Percentiles rank a stretch among this genome's conserved stretches.
These are phyloP conservation scores for Chrysoporthe puriensis DNA, from an alignment of 2,329 filamentous ascomycete genomes.

Conservation along the genomic window DNA sequence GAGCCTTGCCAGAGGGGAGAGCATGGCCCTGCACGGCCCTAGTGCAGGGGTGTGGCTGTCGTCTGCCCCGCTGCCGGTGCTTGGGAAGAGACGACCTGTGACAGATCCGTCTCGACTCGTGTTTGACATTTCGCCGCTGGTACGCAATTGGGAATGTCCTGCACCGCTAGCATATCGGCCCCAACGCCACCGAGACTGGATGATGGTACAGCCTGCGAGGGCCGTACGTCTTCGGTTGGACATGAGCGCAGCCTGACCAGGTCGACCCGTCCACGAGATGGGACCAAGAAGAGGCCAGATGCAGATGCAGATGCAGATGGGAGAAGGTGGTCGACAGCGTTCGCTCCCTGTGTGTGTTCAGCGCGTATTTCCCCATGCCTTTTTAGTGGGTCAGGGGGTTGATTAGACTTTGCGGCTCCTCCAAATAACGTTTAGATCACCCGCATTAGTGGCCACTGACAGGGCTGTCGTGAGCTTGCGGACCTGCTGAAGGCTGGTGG, in stretches of 20 bases:
- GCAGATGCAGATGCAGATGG: not conserved
- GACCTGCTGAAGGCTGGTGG: slow-evolving; percentile 6
- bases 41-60: not conserved
- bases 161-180: slow-evolving; percentile 8
- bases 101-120: slow-evolving; percentile 55
- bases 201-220: not conserved
- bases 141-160: slow-evolving; percentile 17
- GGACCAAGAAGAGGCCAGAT: slow-evolving; percentile 4
- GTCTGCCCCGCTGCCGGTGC: slow-evolving; percentile 21
- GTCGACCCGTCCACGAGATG: not conserved
- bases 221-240: too few species aligned
- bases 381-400: not conserved
- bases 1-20: not conserved
- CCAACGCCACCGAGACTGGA: not conserved
- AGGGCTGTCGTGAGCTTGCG: slow-evolving; percentile 8
- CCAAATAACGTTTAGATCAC: slow-evolving; percentile 28
- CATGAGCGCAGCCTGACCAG: not conserved
- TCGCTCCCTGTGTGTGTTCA: not conserved
- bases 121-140: slow-evolving; percentile 44
- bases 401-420: slow-evolving; percentile 21
- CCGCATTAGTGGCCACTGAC: slow-evolving; percentile 11
- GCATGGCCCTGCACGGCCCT: not conserved
- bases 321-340: too few species aligned
- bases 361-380: not conserved
- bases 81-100: slow-evolving; percentile 41